Percentiles rank a stretch among this genome's conserved stretches.
These are phyloP conservation scores for Tolypocladium tundrense DNA, from an alignment of 2,329 filamentous ascomycete species.

Conservation along the genomic window DNA sequence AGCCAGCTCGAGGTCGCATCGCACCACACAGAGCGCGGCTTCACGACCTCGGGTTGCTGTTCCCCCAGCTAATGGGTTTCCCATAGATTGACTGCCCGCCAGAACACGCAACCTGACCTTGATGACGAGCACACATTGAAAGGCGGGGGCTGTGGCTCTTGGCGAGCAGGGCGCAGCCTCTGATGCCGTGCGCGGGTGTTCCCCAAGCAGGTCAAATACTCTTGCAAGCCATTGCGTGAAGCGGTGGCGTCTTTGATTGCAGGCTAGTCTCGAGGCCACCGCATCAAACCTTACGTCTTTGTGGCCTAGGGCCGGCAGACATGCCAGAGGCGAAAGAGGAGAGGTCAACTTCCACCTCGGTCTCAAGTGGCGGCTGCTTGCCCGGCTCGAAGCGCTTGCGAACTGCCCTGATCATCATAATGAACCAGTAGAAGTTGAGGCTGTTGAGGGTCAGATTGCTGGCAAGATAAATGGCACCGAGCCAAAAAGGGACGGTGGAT, in stretches of 20 bases:
- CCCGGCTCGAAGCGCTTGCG: constrained; percentile 60
- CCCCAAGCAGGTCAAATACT: background rate
- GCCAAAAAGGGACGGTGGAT: constrained; percentile 55
- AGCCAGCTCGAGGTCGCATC: background rate
- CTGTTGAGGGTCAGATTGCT: constrained; percentile 64
- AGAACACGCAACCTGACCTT: background rate
- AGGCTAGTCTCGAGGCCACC: background rate
- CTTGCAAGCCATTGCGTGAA: background rate
- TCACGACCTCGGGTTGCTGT: background rate
- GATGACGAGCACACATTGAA: background rate
- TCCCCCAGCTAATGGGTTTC: background rate
- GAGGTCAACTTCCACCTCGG: constrained; percentile 18
- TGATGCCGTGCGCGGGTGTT: background rate
- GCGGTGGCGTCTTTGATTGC: background rate
- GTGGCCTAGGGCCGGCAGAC: constrained; percentile 8
- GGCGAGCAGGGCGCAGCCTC: background rate
- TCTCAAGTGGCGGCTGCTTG: constrained; percentile 18
- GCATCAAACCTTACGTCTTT: constrained; percentile 19
- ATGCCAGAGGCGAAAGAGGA: constrained; percentile 18
- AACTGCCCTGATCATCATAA: constrained; percentile 75
- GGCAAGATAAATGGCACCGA: constrained; percentile 55
- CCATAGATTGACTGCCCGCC: background rate
- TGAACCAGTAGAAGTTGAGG: constrained; percentile 78
- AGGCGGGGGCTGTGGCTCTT: background rate
- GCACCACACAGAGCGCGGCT: background rate